phyloP scores from a whole-genome alignment of 352 stramenopile species.

The Globisporangium sylvaticum region DNA sequence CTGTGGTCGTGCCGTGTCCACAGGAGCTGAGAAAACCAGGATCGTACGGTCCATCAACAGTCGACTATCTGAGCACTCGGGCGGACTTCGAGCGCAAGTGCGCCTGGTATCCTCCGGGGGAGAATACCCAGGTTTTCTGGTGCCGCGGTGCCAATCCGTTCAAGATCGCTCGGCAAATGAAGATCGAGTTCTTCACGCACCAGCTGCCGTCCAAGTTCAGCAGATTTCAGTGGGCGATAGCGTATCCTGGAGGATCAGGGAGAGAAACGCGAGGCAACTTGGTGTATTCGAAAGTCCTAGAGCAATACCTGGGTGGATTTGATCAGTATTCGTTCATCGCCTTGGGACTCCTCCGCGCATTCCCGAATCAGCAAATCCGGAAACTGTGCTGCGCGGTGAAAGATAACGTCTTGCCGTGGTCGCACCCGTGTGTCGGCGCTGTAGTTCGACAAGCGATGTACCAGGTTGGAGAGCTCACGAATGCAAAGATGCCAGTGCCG shows the following conservation, averaged over 20 bases:
- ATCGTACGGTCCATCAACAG: slow-evolving; percentile 4
- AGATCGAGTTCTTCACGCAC: slow-evolving; percentile 32
- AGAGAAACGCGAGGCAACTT: slow-evolving; percentile 32
- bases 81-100: slow-evolving; percentile 23
- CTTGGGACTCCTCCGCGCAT: slow-evolving; percentile 38
- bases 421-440: slow-evolving; percentile 26
- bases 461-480: slow-evolving; percentile 39
- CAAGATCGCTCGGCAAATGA: slow-evolving; percentile 15
- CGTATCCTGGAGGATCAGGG: slow-evolving; percentile 18
- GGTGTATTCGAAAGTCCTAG: slow-evolving; percentile 32
- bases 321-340: slow-evolving; percentile 27
- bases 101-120: slow-evolving; percentile 34
- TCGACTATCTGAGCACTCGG: slow-evolving; percentile 18
- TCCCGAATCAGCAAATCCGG: slow-evolving; percentile 41
- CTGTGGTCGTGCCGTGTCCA: background rate
- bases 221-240: slow-evolving; percentile 39
- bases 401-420: slow-evolving; percentile 43
- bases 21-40: background rate
- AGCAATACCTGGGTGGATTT: slow-evolving; percentile 16
- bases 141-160: slow-evolving; percentile 33
- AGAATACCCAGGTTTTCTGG: slow-evolving; percentile 26
- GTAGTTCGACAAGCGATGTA: slow-evolving; percentile 47
- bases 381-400: slow-evolving; percentile 37
- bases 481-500: slow-evolving; percentile 18
- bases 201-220: slow-evolving; percentile 19